Conservation (phyloP, 2,329 filamentous ascomycete species). For the Hortaea sp. region DNA sequence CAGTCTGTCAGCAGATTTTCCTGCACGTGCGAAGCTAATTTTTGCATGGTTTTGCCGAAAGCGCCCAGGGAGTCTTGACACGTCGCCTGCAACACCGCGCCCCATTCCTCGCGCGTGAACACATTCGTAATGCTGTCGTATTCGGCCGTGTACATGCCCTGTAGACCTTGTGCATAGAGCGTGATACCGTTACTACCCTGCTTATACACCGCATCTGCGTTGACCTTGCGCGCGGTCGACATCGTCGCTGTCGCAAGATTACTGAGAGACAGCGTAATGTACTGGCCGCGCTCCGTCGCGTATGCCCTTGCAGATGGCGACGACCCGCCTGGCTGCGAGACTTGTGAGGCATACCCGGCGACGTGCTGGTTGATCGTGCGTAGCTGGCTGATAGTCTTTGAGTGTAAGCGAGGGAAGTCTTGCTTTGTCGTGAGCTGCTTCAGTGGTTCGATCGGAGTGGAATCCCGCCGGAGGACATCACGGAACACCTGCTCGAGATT, state of each 20-base stretch:
- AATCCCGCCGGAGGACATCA: slow-evolving; percentile 66
- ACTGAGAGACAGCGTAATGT: slow-evolving; percentile 69
- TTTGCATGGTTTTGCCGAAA: slow-evolving; percentile 73
- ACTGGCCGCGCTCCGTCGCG: slow-evolving; percentile 74
- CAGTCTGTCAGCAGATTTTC: slow-evolving; percentile 80
- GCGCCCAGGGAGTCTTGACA: slow-evolving; percentile 70
- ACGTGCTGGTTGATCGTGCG: slow-evolving; percentile 60
- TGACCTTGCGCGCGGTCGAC: slow-evolving; percentile 65
- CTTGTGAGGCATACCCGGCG: slow-evolving; percentile 17
- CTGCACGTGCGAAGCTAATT: slow-evolving; percentile 85
- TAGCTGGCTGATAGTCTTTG: slow-evolving; percentile 65
- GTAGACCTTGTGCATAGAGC: slow-evolving; percentile 77
- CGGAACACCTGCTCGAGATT: slow-evolving; percentile 81
- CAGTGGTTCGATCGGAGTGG: slow-evolving; percentile 72
- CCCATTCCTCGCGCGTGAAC: slow-evolving; percentile 79
- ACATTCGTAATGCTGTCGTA: slow-evolving; percentile 84
- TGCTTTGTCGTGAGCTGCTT: slow-evolving; percentile 81
- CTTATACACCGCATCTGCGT: slow-evolving; percentile 71
- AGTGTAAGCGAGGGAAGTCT: slow-evolving; percentile 65
- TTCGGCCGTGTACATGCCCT: slow-evolving; percentile 77
- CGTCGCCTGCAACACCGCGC: slow-evolving; percentile 64
- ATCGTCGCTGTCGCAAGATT: slow-evolving; percentile 77
- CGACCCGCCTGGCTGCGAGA: slow-evolving; percentile 17
- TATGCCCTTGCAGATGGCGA: slow-evolving; percentile 68
- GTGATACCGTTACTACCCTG: slow-evolving; percentile 85